Conservation (phyloP, 208 protist species). For the Leishmania tropica region DNA sequence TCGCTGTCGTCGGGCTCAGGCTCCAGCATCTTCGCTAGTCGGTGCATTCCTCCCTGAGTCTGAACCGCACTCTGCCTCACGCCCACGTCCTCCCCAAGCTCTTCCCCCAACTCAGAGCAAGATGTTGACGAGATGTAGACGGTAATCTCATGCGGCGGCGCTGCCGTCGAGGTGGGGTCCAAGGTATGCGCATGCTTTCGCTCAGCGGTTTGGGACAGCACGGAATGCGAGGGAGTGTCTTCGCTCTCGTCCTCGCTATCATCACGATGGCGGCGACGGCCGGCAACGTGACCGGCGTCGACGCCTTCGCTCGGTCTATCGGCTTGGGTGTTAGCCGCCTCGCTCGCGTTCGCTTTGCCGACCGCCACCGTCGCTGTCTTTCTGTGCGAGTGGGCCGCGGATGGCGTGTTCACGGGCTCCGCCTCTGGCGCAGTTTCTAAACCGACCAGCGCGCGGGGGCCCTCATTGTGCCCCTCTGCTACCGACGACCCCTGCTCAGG, state of each 20-base stretch:
- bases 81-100: not conserved
- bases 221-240: not conserved
- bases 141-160: not conserved
- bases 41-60: not conserved
- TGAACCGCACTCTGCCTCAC: not conserved
- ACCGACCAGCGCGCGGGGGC: not conserved
- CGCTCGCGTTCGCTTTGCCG: not conserved
- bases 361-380: not conserved
- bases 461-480: not conserved
- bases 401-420: not conserved
- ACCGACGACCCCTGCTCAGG: not conserved
- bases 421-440: not conserved
- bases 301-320: not conserved
- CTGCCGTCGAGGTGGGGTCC: not conserved
- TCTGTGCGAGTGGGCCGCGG: not conserved
- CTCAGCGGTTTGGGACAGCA: not conserved
- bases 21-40: not conserved
- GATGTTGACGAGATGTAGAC: constrained; percentile 1
- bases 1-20: not conserved
- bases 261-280: constrained; percentile 19
- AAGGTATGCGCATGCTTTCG: not conserved
- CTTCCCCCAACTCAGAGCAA: constrained; percentile 2
- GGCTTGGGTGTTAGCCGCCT: not conserved
- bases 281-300: not conserved
- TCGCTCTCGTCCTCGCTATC: not conserved